Evolutionary conservation across 2,329 filamentous ascomycete species (phyloP).

Genomic region (Venturia effusa): DNA sequence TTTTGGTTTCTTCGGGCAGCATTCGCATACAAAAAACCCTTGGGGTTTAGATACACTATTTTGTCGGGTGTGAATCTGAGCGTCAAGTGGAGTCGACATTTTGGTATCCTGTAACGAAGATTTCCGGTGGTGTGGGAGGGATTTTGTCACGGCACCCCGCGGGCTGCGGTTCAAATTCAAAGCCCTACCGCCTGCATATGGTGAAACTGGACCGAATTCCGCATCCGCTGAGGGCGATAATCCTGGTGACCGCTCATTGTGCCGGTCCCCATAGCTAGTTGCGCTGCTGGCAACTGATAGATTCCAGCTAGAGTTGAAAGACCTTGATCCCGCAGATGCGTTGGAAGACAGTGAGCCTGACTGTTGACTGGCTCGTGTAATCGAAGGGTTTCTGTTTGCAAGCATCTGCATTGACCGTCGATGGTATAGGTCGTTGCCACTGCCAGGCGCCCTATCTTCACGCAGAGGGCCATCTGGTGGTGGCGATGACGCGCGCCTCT

Average conservation of each 20-base stretch:
- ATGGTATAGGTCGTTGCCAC: conserved; percentile 40
- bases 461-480: conserved; percentile 35
- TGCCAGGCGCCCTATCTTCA: conserved; percentile 34
- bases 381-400: conserved; percentile 42
- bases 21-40: conserved; percentile 69
- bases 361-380: conserved; percentile 42
- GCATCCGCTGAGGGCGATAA: conserved; percentile 48
- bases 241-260: conserved; percentile 49
- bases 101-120: conserved; percentile 26
- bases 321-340: conserved; percentile 50
- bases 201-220: conserved; percentile 42
- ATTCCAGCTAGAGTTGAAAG: conserved; percentile 27
- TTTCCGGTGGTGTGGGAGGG: conserved; percentile 29
- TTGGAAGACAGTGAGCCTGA: conserved; percentile 55
- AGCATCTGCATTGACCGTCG: conserved; percentile 45
- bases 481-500: conserved; percentile 54
- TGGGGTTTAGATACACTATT: conserved; percentile 40
- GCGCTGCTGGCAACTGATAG: conserved; percentile 54
- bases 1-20: conserved; percentile 93
- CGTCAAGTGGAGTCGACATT: conserved; percentile 32
- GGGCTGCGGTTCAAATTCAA: conserved; percentile 32
- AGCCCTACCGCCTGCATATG: conserved; percentile 39
- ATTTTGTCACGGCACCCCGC: conserved; percentile 24
- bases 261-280: conserved; percentile 47
- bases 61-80: conserved; percentile 34